Evolutionary conservation across 2,329 filamentous ascomycete species (phyloP).

Genomic region (Penicillium fuscoglaucum): DNA sequence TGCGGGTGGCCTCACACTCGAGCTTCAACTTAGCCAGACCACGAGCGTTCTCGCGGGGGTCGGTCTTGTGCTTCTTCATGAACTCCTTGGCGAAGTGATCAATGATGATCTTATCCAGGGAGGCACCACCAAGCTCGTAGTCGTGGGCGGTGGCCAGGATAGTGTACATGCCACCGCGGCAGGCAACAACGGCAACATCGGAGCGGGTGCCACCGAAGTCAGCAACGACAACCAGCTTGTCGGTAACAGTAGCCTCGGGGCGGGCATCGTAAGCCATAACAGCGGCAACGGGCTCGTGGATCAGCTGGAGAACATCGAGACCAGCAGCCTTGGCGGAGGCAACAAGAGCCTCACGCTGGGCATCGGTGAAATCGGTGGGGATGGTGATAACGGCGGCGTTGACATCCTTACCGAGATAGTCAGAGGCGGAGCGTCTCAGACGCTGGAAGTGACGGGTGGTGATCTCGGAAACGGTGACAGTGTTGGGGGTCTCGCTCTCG

Average conservation of each 20-base stretch:
- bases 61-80: constrained; percentile 90
- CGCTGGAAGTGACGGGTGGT: constrained; percentile 81
- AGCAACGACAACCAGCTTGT: constrained; percentile 89
- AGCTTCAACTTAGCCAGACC: constrained; percentile 89
- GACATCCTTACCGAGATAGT: constrained; percentile 89
- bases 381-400: constrained; percentile 94
- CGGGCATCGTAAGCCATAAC: constrained; percentile 89
- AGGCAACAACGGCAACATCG: constrained; percentile 86
- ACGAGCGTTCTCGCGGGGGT: constrained; percentile 78
- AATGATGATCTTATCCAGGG: constrained; percentile 86
- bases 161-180: constrained; percentile 93
- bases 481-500: constrained; percentile 63
- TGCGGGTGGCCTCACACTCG: constrained; percentile 89
- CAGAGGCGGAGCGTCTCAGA: constrained; percentile 77
- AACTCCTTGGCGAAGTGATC: constrained; percentile 99
- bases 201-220: constrained; percentile 91
- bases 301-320: constrained; percentile 87
- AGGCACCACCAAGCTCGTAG: constrained; percentile 84
- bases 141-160: constrained; percentile 91
- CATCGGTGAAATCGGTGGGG: constrained; percentile 87
- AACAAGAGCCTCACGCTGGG: constrained; percentile 77
- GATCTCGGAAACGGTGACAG: constrained; percentile 74
- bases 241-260: constrained; percentile 68
- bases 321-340: constrained; percentile 77
- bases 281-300: constrained; percentile 86